Base-by-base conservation (phyloP, 805 yeast genomes). In the Wickerhamomyces chambardii region DNA sequence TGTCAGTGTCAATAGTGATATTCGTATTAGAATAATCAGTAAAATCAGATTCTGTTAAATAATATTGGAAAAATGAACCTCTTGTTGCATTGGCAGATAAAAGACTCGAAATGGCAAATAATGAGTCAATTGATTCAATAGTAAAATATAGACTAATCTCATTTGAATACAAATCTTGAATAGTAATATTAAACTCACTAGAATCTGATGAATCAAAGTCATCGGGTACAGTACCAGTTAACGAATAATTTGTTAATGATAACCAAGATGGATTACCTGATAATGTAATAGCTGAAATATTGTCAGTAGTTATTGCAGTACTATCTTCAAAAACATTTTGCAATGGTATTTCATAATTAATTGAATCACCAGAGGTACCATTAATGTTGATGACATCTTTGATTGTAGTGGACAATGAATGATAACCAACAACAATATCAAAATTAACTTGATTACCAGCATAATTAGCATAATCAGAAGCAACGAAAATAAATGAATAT, bases 371-470 rank as follows among this genome's bases (percentile, higher is more conserved):
- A 17, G 68, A 70, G 6, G 92, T 80, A 3, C 86, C 89, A 46
- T 84, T 83, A 38, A 84, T 64, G 17, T 66, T 56, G 21, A 75
- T 58, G 2, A 75, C 66, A 32, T 70, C 68, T 39, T 82, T 73
- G 28, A 76, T 51, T 17, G 78, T 64, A 2, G 92, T 79, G 28
- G 86, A 69, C 42, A 92, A 67, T 42, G 73, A 79, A 55, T 92
- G 96, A 9, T 94, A 95, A 29, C 98, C 98, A 27, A 90, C 81
- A 18, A 81, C 63, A 27, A 92, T 62, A 40, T 74, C 66, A 61
- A 92, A 92, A 22, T 70, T 59, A 3, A 83, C 78, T 43, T 68
- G 75, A 4, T 77, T 78, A 15, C 84, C 87, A 1, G 92, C 63
- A 52, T 55, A 87, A 2, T 94, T 95, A 18, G 58, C 57, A 48